Base-by-base conservation (phyloP, 1,284 basidiomycete genomes). In the Ganoderma meredithae region DNA sequence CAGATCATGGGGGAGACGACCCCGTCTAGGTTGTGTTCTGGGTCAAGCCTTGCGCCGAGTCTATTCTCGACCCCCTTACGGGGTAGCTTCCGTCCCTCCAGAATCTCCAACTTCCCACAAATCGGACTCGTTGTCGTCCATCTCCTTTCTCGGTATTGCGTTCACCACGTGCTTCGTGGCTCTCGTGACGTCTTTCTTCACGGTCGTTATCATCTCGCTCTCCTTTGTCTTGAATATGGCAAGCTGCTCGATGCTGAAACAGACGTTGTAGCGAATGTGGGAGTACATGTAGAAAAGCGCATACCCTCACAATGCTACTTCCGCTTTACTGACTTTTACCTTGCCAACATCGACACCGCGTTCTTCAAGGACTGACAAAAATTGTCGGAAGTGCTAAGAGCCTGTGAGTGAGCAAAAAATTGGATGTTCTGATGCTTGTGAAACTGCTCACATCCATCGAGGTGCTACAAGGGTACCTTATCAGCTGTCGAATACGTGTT, bases 361-460 rank as follows among this genome's bases (percentile, higher is more conserved):
- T 40, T 87, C 82, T 39, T 85, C 80, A 43, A 94, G 78, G 4
- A 84, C 82, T 1, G 84, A 80, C 27, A 91, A 77, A 76, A 93
- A 93, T n/a, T 82, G 79, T 67, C 87, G 84, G 76, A 90, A 93
- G 76, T 91, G 88, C 88, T 91, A 22, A 55, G 3, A 60, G n/a
- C 31, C 13, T n/a, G 55, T 44, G 9, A 15, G 41, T 60, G 25
- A 60, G 27, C 27, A n/a, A 39, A n/a, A 39, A 12, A n/a, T 8
- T 39, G 1, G 10, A 60, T 5, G 1, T 31, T 27, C 19, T 15
- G 3, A 27, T 1, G 15, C 41, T 43, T 36, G 25, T 13, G 49
- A 3, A 33, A 12, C 33, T 17, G 43, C 70, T 62, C 27, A 71
- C 68, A n/a, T 69, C 64, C 8, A 73, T 69, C 10, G 67, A 69